These are phyloP conservation scores for Aspergillus heteromorphus DNA, from an alignment of 495 filamentous ascomycete genomes.

Conservation along the genomic window DNA sequence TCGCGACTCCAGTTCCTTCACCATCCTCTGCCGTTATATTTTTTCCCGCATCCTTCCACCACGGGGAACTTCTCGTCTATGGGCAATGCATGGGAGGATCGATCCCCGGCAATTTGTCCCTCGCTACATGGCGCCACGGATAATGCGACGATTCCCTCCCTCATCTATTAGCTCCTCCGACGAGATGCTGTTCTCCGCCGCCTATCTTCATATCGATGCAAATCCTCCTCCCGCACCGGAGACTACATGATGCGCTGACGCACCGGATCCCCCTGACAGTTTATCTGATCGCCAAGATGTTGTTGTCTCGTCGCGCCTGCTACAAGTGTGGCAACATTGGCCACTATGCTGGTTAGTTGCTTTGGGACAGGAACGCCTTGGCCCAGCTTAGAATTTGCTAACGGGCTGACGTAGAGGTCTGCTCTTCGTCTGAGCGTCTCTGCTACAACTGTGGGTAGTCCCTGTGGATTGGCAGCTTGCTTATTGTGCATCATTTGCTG, in stretches of 20 bases:
- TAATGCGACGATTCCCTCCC: neutral
- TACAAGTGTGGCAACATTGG: slow-evolving; percentile 99
- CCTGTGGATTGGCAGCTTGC: slow-evolving; percentile 3
- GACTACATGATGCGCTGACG: slow-evolving; percentile 11
- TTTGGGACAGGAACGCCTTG: neutral
- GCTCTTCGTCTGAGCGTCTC: slow-evolving; percentile 91
- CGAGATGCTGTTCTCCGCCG: neutral
- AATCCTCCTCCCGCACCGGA: neutral
- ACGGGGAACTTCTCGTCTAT: neutral
- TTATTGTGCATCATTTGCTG: slow-evolving; percentile 14
- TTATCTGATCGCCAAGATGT: slow-evolving; percentile 58
- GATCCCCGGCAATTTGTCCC: neutral
- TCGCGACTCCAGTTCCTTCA: neutral
- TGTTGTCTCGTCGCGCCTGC: slow-evolving; percentile 94
- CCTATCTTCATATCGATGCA: neutral
- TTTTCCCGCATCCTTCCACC: neutral
- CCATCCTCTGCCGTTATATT: neutral
- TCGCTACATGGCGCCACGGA: neutral
- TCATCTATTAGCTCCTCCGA: neutral
- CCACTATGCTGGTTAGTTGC: slow-evolving; percentile 77
- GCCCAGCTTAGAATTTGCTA: slow-evolving; percentile 10
- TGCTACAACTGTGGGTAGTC: slow-evolving; percentile 92
- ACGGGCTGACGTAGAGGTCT: slow-evolving; percentile 63
- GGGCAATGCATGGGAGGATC: neutral
- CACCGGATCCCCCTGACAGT: slow-evolving; percentile 7